Conservation (phyloP, 2,329 filamentous ascomycete genomes). For the Sporothrix dimorphospora region DNA sequence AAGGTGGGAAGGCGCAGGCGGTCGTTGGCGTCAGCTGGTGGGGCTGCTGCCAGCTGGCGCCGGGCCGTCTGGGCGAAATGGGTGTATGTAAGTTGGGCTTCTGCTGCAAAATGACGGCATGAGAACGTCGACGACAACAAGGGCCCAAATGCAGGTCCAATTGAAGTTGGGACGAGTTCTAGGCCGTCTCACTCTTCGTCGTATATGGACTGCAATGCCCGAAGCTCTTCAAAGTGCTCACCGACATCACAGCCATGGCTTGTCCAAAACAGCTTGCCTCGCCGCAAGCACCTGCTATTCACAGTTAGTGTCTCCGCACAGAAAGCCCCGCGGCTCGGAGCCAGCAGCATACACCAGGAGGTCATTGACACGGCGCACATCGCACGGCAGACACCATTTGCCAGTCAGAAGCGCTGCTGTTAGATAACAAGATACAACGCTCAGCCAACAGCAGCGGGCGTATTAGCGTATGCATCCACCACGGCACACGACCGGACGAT, state of each 20-base stretch:
- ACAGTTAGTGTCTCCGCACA: conserved; percentile 20
- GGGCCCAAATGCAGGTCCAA: neutral
- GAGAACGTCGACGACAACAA: neutral
- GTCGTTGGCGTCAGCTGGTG: conserved; percentile 9
- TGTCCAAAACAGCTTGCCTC: neutral
- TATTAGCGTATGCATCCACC: conserved; percentile 9
- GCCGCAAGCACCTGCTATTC: conserved; percentile 17
- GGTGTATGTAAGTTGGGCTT: conserved; percentile 14
- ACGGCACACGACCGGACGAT: neutral
- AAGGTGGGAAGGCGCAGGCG: neutral
- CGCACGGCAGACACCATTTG: neutral
- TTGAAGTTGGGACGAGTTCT: neutral
- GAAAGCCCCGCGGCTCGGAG: conserved; percentile 4
- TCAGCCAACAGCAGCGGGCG: neutral
- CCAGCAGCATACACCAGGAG: neutral
- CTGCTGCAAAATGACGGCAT: neutral
- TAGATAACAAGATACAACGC: neutral
- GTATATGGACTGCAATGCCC: neutral
- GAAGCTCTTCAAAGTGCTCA: neutral
- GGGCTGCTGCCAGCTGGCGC: conserved; percentile 22
- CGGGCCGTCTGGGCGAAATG: conserved; percentile 1
- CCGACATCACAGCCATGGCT: neutral
- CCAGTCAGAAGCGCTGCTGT: neutral
- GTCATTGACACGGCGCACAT: neutral
- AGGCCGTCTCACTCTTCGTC: neutral